Evolutionary conservation across 805 yeast species (phyloP), one percentile per base, ranked within the genome.

Genomic region (Metschnikowia reukaufii): DNA sequence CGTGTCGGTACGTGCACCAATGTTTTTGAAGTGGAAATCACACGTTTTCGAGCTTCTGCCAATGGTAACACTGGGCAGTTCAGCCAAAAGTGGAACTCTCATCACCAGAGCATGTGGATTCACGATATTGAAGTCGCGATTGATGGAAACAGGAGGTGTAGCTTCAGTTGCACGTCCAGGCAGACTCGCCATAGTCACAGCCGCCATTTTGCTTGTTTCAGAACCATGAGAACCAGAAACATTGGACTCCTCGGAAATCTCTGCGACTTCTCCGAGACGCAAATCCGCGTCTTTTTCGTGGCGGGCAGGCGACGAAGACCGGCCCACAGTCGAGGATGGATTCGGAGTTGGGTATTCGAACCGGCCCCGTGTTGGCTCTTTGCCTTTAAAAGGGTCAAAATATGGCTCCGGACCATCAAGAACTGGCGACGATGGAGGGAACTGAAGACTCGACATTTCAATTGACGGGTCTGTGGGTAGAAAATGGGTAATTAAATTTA

Each of bases 31-130:
- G 65, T 67, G 61, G 65, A 70, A 78, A 42, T 78, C 82, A 42
- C 85, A 78, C 6, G 79, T 63, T 54, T 76, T 71, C 8, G 88
- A 80, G 1, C 92, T 85, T 53, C 96, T 76, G 13, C 96, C 94
- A 39, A 86, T 64, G 9, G 72, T 67, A 35, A 80, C 64, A 4
- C 62, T 60, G 3, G 62, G 47, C 23, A 76, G 76, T 21, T 59
- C 56, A 0, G 61, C 49, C 4, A 77, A 68, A 18, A 83, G 65
- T 17, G 73, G 73, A 18, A 77, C 65, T 35, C 68, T 56, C 55
- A 61, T 54, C 20, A 66, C 69, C 35, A 50, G 47, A 20, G 58
- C 54, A 47, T 62, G 67, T 2, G 74, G 73, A 42, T 65, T 57
- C 52, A 69, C 52, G 17, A 70, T 60, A 49, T 68, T 65, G 58